Evolutionary conservation across 345 rosid species (phyloP).

Genomic region (Dimocarpus longan): DNA sequence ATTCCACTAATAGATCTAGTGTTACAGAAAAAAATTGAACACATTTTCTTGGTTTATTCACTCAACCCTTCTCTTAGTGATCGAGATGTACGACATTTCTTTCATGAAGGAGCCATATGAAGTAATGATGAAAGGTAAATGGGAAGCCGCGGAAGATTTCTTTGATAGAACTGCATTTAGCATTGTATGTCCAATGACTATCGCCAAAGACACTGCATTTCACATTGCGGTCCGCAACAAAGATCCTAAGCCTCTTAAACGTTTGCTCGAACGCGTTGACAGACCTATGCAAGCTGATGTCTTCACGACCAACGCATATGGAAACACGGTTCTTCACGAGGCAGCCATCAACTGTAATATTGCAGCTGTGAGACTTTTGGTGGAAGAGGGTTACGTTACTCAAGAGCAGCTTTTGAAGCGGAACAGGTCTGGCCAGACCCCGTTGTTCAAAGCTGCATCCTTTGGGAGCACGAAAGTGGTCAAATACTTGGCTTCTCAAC

Average conservation of each 20-base stretch:
- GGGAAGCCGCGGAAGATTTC: not conserved
- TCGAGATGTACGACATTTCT: not conserved
- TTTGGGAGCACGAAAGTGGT: not conserved
- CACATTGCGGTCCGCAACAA: not conserved
- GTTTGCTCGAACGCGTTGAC: not conserved
- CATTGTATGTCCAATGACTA: not conserved
- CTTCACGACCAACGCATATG: not conserved
- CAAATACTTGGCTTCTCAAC: not conserved
- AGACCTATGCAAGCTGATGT: not conserved
- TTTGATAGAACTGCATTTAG: not conserved
- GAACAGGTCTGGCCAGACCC: not conserved
- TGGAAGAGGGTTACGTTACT: not conserved
- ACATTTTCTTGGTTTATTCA: not conserved
- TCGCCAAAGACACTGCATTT: not conserved
- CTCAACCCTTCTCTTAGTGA: not conserved
- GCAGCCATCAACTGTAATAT: not conserved
- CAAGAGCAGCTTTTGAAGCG: not conserved
- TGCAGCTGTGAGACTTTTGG: not conserved
- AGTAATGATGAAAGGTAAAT: not conserved
- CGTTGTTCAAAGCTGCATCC: not conserved
- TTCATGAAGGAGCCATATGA: not conserved
- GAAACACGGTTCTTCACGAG: constrained; percentile 28
- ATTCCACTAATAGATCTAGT: too few species aligned
- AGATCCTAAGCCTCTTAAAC: not conserved
- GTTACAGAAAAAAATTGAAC: too few species aligned